phyloP scores from a whole-genome alignment of 805 yeast species.

The Ogataea methanolica region DNA sequence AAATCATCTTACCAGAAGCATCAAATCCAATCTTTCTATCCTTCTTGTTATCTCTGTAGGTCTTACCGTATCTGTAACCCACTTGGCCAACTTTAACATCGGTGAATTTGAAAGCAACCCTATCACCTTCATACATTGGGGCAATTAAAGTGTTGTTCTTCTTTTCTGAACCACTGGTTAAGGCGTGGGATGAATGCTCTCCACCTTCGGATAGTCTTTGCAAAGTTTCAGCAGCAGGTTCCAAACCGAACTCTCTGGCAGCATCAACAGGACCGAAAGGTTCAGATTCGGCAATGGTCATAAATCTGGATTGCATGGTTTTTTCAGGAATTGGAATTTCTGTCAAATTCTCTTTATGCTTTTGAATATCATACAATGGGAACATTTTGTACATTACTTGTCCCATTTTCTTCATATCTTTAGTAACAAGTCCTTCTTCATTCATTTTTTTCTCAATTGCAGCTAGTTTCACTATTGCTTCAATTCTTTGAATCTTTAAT shows the following conservation, averaged over 20 bases:
- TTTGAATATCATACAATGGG: constrained; percentile 56
- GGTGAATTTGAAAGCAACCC: constrained; percentile 67
- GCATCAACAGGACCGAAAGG: constrained; percentile 97
- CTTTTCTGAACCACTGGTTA: constrained; percentile 18
- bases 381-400: constrained; percentile 70
- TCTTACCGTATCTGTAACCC: constrained; percentile 89
- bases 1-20: constrained; percentile 54
- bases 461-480: constrained; percentile 74
- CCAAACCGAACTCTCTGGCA: constrained; percentile 73
- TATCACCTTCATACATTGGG: constrained; percentile 62
- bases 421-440: constrained; percentile 45
- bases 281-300: constrained; percentile 89
- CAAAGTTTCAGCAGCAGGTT: constrained; percentile 82
- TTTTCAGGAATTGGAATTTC: constrained; percentile 89
- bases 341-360: constrained; percentile 70
- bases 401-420: constrained; percentile 58
- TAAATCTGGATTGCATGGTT: constrained; percentile 74
- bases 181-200: constrained; percentile 40
- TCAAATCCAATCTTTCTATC: constrained; percentile 73
- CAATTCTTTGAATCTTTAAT: constrained; percentile 78
- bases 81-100: constrained; percentile 77
- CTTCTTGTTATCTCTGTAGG: constrained; percentile 83
- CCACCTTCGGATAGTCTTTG: constrained; percentile 61
- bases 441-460: constrained; percentile 61
- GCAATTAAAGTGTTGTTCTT: constrained; percentile 45